phyloP scores from a whole-genome alignment of 2,329 filamentous ascomycete species.

The Aspergillus sp. region DNA sequence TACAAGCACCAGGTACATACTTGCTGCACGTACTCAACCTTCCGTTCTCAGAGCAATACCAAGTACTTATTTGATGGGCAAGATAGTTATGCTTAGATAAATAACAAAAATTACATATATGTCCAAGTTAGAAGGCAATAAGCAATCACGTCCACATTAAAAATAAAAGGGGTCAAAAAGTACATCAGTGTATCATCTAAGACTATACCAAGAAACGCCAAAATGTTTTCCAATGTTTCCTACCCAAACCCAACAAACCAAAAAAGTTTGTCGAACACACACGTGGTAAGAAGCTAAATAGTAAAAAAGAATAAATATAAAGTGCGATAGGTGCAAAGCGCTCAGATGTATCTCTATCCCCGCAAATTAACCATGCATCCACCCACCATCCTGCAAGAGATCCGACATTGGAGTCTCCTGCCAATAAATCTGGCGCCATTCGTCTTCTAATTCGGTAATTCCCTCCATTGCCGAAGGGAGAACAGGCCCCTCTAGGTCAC shows the following conservation, averaged over 20 bases:
- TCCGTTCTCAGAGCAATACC: neutral
- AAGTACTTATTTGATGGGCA: neutral
- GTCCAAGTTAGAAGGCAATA: neutral
- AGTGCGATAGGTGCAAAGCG: neutral
- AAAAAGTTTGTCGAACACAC: too few relatives aligned
- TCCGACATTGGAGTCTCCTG: slow-evolving; percentile 44
- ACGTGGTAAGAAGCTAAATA: too few relatives aligned
- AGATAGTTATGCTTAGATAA: neutral
- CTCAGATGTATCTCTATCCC: neutral
- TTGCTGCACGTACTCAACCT: neutral
- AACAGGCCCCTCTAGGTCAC: slow-evolving; percentile 37
- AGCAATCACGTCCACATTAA: neutral
- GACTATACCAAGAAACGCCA: too few relatives aligned
- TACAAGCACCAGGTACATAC: too few relatives aligned
- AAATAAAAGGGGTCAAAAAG: neutral
- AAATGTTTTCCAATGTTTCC: too few relatives aligned
- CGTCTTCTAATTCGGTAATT: slow-evolving; percentile 42
- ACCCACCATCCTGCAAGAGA: slow-evolving; percentile 41
- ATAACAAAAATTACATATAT: neutral
- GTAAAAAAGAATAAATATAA: too few relatives aligned
- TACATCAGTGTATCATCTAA: too few relatives aligned
- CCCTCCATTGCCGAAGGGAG: slow-evolving; percentile 39
- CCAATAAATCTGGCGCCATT: slow-evolving; percentile 48
- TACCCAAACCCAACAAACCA: too few relatives aligned
- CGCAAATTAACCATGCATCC: slow-evolving; percentile 30